These are phyloP conservation scores for Ascochyta rabiei DNA, from an alignment of 2,329 filamentous ascomycete species.

Conservation along the genomic window DNA sequence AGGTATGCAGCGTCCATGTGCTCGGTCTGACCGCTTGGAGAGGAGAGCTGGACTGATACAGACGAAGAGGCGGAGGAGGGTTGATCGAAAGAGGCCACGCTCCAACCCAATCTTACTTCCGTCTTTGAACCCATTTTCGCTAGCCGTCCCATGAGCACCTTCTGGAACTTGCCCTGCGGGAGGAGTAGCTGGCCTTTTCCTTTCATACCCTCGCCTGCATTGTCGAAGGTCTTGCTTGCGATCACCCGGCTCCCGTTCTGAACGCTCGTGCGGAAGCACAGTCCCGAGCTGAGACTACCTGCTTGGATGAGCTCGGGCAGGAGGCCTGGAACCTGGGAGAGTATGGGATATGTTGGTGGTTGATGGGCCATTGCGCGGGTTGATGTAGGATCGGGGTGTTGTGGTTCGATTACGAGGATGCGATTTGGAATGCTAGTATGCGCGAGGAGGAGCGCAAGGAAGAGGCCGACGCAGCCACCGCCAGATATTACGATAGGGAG, in stretches of 20 bases:
- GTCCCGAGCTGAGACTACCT: constrained; percentile 28
- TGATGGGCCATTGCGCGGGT: constrained; percentile 53
- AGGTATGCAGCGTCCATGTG: constrained; percentile 34
- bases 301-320: constrained; percentile 43
- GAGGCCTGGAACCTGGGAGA: constrained; percentile 44
- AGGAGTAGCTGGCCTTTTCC: constrained; percentile 35
- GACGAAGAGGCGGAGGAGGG: neutral
- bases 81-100: constrained; percentile 14
- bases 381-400: constrained; percentile 31
- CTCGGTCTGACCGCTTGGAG: constrained; percentile 8
- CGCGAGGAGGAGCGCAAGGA: constrained; percentile 49
- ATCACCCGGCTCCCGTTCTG: constrained; percentile 34
- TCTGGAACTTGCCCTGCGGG: constrained; percentile 42
- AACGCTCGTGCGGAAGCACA: constrained; percentile 40
- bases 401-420: constrained; percentile 44
- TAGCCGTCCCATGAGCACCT: constrained; percentile 32
- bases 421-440: constrained; percentile 41
- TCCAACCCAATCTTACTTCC: constrained; percentile 29
- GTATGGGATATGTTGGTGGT: constrained; percentile 49
- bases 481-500: constrained; percentile 48
- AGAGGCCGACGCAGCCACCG: constrained; percentile 50
- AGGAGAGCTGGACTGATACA: constrained; percentile 11
- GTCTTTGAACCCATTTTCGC: constrained; percentile 10
- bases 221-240: constrained; percentile 33
- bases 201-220: constrained; percentile 27